Conservation (phyloP, 1,284 basidiomycete species). For the Inonotus hispidus region DNA sequence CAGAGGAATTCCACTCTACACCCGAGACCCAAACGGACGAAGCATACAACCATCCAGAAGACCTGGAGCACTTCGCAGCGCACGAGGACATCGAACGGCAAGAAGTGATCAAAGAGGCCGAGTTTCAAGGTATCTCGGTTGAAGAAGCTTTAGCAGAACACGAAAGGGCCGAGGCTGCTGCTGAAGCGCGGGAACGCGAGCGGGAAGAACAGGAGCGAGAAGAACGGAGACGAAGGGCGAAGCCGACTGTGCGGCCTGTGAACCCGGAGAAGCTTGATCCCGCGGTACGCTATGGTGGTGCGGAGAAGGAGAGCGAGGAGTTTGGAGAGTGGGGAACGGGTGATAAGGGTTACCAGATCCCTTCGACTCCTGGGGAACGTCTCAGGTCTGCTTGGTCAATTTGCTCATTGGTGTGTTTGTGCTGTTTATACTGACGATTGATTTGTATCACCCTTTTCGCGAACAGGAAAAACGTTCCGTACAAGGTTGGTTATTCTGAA, state of each 20-base stretch:
- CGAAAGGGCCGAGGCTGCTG: constrained; percentile 27
- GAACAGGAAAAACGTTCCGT: constrained; percentile 68
- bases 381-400: constrained; percentile 45
- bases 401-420: constrained; percentile 1
- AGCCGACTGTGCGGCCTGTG: constrained; percentile 51
- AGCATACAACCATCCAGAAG: constrained; percentile 90
- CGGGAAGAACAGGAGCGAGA: constrained; percentile 19
- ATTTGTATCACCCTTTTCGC: background rate
- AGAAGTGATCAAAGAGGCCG: constrained; percentile 81
- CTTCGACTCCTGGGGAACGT: constrained; percentile 61
- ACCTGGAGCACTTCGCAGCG: constrained; percentile 81
- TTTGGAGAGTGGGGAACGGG: constrained; percentile 71
- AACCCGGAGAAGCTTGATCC: constrained; percentile 59
- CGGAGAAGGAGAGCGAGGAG: constrained; percentile 41
- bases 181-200: constrained; percentile 24
- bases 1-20: constrained; percentile 88
- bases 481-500: constrained; percentile 65
- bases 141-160: constrained; percentile 59
- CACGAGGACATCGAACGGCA: constrained; percentile 85
- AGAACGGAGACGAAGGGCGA: constrained; percentile 30
- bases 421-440: constrained; percentile 5
- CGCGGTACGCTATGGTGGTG: constrained; percentile 50
- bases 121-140: constrained; percentile 74
- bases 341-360: constrained; percentile 68
- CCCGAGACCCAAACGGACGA: constrained; percentile 97